Conservation (phyloP, 495 filamentous ascomycete genomes). For the Aspergillus hancockii region DNA sequence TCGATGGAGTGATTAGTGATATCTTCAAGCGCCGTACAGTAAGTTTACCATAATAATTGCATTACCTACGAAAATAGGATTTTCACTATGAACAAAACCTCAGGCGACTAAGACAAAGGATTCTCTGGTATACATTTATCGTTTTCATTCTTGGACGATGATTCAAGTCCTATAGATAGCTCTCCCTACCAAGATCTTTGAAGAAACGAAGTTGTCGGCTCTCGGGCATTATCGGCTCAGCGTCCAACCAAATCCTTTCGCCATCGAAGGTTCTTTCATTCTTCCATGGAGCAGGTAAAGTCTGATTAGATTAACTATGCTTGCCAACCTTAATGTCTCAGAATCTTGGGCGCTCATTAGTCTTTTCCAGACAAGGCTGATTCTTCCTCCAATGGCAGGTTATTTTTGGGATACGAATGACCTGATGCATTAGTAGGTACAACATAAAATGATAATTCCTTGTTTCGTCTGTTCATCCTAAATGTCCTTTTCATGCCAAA, state of each 20-base stretch:
- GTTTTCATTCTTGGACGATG: not conserved
- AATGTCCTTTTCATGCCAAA: not conserved
- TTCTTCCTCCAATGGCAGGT: constrained; percentile 12
- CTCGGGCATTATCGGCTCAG: constrained; percentile 1
- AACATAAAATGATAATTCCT: constrained; percentile 3
- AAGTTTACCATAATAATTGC: too few species aligned
- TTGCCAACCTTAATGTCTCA: constrained; percentile 17
- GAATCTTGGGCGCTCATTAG: constrained; percentile 9
- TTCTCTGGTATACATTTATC: too few species aligned
- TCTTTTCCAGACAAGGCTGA: constrained; percentile 7
- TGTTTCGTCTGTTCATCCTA: not conserved
- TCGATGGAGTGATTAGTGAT: not conserved
- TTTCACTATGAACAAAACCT: too few species aligned
- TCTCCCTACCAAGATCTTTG: not conserved
- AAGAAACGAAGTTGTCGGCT: not conserved
- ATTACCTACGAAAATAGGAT: too few species aligned
- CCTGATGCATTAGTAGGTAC: constrained; percentile 4
- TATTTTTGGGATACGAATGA: constrained; percentile 10
- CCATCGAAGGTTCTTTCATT: constrained; percentile 18
- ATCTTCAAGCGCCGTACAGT: too few species aligned
- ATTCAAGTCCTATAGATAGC: not conserved
- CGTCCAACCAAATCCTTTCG: constrained; percentile 5
- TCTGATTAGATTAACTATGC: constrained; percentile 18
- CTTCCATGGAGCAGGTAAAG: constrained; percentile 18
- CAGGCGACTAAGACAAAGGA: too few species aligned